phyloP scores from a whole-genome alignment of 371 early-diverging fungal genomes.

The Actinomortierella ambigua region DNA sequence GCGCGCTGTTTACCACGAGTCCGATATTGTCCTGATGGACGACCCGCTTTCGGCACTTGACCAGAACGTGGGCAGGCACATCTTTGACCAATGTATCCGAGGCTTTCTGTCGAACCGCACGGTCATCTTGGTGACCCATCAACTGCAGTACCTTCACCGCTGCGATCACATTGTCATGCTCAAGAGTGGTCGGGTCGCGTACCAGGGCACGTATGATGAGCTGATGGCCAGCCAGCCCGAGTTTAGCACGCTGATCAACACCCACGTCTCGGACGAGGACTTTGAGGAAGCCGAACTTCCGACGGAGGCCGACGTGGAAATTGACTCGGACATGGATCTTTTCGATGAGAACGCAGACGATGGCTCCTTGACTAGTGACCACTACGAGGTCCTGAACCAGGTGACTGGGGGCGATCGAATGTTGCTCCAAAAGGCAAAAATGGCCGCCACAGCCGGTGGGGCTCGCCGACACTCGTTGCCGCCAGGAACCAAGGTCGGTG shows the following conservation, averaged over 20 bases:
- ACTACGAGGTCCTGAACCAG: constrained; percentile 2
- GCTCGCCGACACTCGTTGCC: constrained; percentile 24
- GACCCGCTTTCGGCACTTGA: constrained; percentile 75
- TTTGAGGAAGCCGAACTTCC: constrained; percentile 9
- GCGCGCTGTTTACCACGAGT: constrained; percentile 29
- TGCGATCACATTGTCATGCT: constrained; percentile 55
- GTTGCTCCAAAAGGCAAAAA: neutral
- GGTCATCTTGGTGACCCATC: constrained; percentile 52
- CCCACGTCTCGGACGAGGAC: constrained; percentile 53
- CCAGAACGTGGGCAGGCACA: constrained; percentile 35
- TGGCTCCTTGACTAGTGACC: constrained; percentile 7
- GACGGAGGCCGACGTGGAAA: neutral
- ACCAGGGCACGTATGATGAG: constrained; percentile 62
- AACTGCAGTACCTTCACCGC: constrained; percentile 49
- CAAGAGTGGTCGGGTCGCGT: constrained; percentile 55
- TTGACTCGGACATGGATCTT: neutral
- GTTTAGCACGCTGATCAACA: constrained; percentile 21
- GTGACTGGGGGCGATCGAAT: constrained; percentile 2
- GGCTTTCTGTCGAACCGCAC: constrained; percentile 58
- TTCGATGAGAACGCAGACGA: neutral
- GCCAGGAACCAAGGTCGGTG: constrained; percentile 18
- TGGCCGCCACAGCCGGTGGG: neutral
- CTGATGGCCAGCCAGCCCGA: constrained; percentile 50
- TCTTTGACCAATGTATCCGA: constrained; percentile 47
- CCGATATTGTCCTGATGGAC: constrained; percentile 65